phyloP scores from a whole-genome alignment of 1,284 basidiomycete species.

The Sanghuangporus sanghuang region DNA sequence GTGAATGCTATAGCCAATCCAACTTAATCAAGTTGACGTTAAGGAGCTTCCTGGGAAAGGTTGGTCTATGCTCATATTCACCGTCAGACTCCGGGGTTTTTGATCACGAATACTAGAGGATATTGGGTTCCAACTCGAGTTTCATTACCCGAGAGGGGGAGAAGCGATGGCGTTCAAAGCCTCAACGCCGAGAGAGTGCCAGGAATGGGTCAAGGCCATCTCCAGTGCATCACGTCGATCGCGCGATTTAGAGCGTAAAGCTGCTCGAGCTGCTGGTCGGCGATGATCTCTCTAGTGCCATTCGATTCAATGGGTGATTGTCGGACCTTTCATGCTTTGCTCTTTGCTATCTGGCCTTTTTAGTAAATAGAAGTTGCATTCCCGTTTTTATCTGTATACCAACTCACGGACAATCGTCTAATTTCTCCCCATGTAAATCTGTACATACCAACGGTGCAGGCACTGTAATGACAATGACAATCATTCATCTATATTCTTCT shows the following conservation, averaged over 20 bases:
- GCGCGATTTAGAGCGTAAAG: slow-evolving; percentile 27
- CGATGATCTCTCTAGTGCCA: not conserved
- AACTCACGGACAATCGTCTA: not conserved
- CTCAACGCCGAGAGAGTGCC: slow-evolving; percentile 57
- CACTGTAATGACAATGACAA: not conserved
- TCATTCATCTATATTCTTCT: too few species aligned
- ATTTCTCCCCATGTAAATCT: not conserved
- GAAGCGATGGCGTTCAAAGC: slow-evolving; percentile 65
- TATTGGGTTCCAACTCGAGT: slow-evolving; percentile 53
- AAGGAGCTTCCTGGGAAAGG: slow-evolving; percentile 45
- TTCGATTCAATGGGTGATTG: not conserved
- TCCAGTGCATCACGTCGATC: slow-evolving; percentile 34
- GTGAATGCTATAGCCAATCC: slow-evolving; percentile 49
- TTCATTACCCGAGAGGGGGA: slow-evolving; percentile 71
- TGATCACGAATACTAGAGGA: slow-evolving; percentile 46
- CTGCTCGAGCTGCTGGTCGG: not conserved
- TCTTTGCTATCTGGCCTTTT: not conserved
- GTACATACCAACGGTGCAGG: not conserved
- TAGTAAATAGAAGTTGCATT: too few species aligned
- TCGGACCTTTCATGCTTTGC: not conserved
- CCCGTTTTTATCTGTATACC: too few species aligned
- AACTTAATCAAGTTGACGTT: slow-evolving; percentile 60
- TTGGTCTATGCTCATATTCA: slow-evolving; percentile 22
- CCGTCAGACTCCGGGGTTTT: not conserved
- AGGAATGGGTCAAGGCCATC: slow-evolving; percentile 55